phyloP scores from a whole-genome alignment of 2,329 filamentous ascomycete genomes.

The Blumeria hordei region DNA sequence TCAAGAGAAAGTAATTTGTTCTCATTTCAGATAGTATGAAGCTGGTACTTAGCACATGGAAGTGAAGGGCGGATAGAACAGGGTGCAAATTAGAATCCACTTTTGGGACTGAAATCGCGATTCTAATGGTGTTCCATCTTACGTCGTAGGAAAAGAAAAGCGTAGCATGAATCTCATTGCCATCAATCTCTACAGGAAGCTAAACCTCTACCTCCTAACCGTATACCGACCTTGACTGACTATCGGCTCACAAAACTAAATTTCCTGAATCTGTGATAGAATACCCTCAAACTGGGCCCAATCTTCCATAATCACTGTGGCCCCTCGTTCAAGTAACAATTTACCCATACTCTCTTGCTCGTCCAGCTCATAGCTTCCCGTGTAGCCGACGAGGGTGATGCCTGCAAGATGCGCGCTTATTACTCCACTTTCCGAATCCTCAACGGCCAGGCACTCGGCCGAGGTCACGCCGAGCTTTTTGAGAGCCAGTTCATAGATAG shows the following conservation, averaged over 20 bases:
- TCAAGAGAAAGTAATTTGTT: too few relatives aligned
- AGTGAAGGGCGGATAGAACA: too few relatives aligned
- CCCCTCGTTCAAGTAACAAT: constrained; percentile 34
- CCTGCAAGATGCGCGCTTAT: constrained; percentile 52
- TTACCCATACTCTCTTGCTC: constrained; percentile 41
- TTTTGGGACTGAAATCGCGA: too few relatives aligned
- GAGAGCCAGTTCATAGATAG: constrained; percentile 62
- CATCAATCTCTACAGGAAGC: too few relatives aligned
- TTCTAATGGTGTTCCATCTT: too few relatives aligned
- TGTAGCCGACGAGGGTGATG: constrained; percentile 65
- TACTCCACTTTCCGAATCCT: constrained; percentile 73
- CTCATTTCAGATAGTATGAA: too few relatives aligned
- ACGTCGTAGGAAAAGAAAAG: too few relatives aligned
- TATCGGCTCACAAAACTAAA: constrained; percentile 3
- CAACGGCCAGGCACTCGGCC: constrained; percentile 52
- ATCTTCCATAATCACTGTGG: constrained; percentile 33
- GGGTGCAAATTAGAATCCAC: too few relatives aligned
- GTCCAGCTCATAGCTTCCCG: constrained; percentile 41
- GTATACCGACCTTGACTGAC: too few relatives aligned
- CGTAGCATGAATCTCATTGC: too few relatives aligned
- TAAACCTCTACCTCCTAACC: too few relatives aligned
- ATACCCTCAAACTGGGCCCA: constrained; percentile 26
- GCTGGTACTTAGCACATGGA: too few relatives aligned
- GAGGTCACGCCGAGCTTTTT: constrained; percentile 47
- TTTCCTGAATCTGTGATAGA: constrained; percentile 10